Evolutionary conservation across 2,329 filamentous ascomycete genomes (phyloP).

Genomic region (Cordyceps tenuipes): DNA sequence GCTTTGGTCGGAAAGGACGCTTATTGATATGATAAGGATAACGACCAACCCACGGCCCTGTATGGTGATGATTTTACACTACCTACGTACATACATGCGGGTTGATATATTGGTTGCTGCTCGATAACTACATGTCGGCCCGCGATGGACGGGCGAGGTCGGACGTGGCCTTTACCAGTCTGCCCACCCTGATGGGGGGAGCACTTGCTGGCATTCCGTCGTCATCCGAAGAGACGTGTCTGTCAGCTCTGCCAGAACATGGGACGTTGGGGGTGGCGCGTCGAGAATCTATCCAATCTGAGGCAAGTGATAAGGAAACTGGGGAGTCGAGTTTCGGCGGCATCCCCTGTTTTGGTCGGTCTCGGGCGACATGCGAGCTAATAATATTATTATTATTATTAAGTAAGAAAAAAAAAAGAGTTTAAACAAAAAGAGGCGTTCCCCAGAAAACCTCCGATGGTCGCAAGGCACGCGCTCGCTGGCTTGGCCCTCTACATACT

Average conservation of each 20-base stretch:
- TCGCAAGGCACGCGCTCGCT: neutral
- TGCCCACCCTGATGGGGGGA: neutral
- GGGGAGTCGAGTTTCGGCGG: neutral
- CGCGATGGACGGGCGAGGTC: slow-evolving; percentile 9
- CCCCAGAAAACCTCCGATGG: slow-evolving; percentile 5
- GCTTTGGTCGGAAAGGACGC: neutral
- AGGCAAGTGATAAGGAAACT: slow-evolving; percentile 4
- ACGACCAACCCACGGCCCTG: neutral
- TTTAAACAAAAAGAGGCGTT: neutral
- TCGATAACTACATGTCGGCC: neutral
- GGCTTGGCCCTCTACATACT: neutral
- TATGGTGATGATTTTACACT: slow-evolving; percentile 4
- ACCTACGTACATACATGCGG: neutral
- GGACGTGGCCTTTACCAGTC: neutral
- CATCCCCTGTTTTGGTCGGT: neutral
- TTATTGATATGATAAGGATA: neutral
- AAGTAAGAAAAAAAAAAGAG: neutral
- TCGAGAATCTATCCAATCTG: slow-evolving; percentile 1
- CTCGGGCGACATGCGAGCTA: slow-evolving; percentile 6
- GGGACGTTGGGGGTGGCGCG: neutral
- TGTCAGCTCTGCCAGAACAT: neutral
- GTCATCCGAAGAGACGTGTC: neutral
- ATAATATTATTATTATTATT: neutral
- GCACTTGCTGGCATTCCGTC: neutral
- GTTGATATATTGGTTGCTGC: neutral